Conservation (phyloP, 1,284 basidiomycete genomes). For the Boletus mariae region DNA sequence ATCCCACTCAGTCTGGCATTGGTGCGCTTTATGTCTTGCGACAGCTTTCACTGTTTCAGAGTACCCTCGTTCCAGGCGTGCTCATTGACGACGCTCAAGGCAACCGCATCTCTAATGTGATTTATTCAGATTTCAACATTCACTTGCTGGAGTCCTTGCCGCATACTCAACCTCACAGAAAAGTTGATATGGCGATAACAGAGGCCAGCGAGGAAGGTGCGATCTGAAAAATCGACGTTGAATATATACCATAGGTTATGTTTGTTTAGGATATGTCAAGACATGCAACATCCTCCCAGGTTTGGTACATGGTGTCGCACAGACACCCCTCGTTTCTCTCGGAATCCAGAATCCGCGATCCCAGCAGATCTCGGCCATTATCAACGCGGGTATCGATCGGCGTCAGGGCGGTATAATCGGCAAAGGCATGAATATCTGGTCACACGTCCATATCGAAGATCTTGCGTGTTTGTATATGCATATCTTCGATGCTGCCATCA, state of each 20-base stretch:
- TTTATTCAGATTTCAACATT: slow-evolving; percentile 38
- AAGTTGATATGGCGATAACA: slow-evolving; percentile 18
- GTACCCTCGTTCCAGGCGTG: slow-evolving; percentile 17
- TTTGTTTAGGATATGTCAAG: slow-evolving; percentile 26
- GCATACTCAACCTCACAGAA: slow-evolving; percentile 33
- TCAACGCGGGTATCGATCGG: slow-evolving; percentile 28
- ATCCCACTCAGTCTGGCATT: slow-evolving; percentile 34
- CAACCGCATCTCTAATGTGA: slow-evolving; percentile 23
- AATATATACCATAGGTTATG: neutral
- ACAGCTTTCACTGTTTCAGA: slow-evolving; percentile 1
- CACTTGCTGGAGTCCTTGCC: slow-evolving; percentile 35
- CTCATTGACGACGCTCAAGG: slow-evolving; percentile 34
- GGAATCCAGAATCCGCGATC: slow-evolving; percentile 30
- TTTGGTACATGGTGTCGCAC: slow-evolving; percentile 25
- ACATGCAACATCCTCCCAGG: slow-evolving; percentile 31
- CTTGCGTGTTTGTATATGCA: slow-evolving; percentile 29
- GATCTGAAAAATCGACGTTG: neutral
- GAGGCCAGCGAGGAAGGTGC: slow-evolving; percentile 23
- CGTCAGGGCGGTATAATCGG: slow-evolving; percentile 34
- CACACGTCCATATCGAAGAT: slow-evolving; percentile 34
- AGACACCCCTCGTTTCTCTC: slow-evolving; percentile 27
- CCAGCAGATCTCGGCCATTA: slow-evolving; percentile 24
- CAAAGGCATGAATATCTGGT: slow-evolving; percentile 33
- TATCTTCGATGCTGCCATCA: slow-evolving; percentile 33
- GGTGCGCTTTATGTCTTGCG: slow-evolving; percentile 13